Evolutionary conservation across 2,329 filamentous ascomycete genomes (phyloP), one percentile per base, ranked within the genome.

Genomic region (Dothideomycetidae sp.): DNA sequence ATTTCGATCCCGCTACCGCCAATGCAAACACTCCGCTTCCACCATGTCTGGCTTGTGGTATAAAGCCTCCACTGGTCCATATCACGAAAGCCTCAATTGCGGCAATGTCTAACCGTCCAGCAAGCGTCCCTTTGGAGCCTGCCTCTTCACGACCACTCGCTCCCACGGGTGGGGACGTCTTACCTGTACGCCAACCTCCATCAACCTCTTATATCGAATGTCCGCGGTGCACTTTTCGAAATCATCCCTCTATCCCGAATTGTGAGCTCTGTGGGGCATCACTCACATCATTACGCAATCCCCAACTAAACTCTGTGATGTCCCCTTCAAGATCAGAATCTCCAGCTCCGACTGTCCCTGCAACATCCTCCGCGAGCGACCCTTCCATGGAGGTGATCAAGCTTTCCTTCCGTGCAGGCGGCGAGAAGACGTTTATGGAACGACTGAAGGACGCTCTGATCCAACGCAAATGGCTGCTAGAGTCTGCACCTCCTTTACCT

Each of bases 391-490:
- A 92, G 45, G 78, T 72, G 45, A 74, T 96, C 49, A 98, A 94
- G 55, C 64, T 98, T 28, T 96, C 90, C 0, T 98, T 98, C 49
- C 78, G 90, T 19, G 73, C 68, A 21, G 86, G 88, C 2, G 90
- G 90, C 1, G 88, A 86, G 43, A 88, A 85, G 58, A 78, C 84
- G 4, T 93, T 98, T 46, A 76, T 81, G 47, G 90, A 96, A 49
- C 72, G 86, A 33, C 66, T 98, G 2, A 96, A 93, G 52, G 76
- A 76, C 5, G 81, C 85, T 5, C 72, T 96, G 58, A 77, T 85
- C 2, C 90, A 98, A 56, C 74, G 90, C 10, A 96, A 96, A 65
- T 98, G 90, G 90, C 69, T 98, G 3, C 68, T 94, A 1, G 81
- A 90, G 39, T 78, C 81, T 51, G 90, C 90, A 1, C 90, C 90